Base-by-base conservation (phyloP, 768 basidiomycete species). In the Multifurca ochricompacta region DNA sequence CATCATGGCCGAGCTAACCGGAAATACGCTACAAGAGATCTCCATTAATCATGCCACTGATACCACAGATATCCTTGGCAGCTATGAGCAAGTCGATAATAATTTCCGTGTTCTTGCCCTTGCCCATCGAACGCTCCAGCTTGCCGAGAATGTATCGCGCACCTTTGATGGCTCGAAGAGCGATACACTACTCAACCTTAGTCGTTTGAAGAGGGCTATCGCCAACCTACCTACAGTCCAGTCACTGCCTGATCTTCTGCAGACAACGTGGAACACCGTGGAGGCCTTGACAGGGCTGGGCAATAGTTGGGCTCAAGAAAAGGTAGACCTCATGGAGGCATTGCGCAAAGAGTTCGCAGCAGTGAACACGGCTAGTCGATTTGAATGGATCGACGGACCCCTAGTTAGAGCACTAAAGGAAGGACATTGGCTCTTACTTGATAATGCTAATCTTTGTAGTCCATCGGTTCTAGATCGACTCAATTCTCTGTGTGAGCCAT, bases 321-420 rank as follows among this genome's bases (percentile, higher is more conserved):
- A 37, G 30, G 19, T n/a, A 4, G 45, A 51, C 13, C 46, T 61
- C 21, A 45, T 37, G 19, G 32, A 46, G 13, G 30, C 36, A 35
- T 28, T 61, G 2, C 49, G 37, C 3, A 51, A 37, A 4, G 65
- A 61, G 48, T 34, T 74, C 28, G 48, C 60, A 54, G 53, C 62
- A 21, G 54, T 63, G 13, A 67, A 70, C 5, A 60, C 63, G 13
- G 67, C 67, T 9, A 81, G 85, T 32, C 78, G 76, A 14, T 96
- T 99, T 64, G 87, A 90, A 64, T 99, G 96, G 96, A 76, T 93
- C 3, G 95, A 99, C 66, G 96, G 96, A 0, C 91, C 93, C 8
- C 75, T 99, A 27, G 75, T 96, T 44, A 77, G 73, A 43, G 93
- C 96, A 2, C 81, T 98, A 74, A 89, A 85, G 65, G 70, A 74